phyloP scores from a whole-genome alignment of 306 rosid species.

The Sindora glabra region DNA sequence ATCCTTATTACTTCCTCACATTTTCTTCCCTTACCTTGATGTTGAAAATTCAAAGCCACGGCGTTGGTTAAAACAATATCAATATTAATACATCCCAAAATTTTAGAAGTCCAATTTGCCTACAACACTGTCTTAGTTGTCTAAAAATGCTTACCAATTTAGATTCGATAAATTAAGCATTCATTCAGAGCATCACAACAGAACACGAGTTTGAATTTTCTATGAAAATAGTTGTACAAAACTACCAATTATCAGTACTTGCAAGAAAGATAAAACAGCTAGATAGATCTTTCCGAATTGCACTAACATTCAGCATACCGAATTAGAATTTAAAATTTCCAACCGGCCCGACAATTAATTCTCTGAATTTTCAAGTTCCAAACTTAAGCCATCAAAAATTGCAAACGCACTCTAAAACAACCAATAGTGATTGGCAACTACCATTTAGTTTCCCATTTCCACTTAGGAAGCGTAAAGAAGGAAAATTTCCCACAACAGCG shows the following conservation, averaged over 20 bases:
- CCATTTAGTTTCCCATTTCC: conserved; percentile 9
- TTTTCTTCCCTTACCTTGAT: not conserved
- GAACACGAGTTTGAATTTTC: conserved; percentile 2
- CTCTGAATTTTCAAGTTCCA: not conserved
- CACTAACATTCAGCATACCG: not conserved
- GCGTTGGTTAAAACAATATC: no score
- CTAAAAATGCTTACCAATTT: not conserved
- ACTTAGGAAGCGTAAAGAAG: not conserved
- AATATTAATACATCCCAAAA: not conserved
- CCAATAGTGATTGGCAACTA: no score
- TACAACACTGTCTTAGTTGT: no score
- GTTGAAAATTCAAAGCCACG: no score
- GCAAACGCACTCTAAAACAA: not conserved
- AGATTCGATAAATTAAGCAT: not conserved
- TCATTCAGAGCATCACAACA: not conserved
- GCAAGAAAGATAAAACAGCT: not conserved
- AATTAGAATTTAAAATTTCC: not conserved
- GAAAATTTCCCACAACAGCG: not conserved
- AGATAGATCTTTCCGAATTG: not conserved
- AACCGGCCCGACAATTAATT: not conserved
- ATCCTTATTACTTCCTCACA: not conserved
- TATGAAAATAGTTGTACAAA: conserved; percentile 1
- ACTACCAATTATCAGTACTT: not conserved
- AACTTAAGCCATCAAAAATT: conserved; percentile 4
- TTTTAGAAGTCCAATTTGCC: conserved; percentile 1